Evolutionary conservation across 2,329 filamentous ascomycete genomes (phyloP), one percentile per base, ranked within the genome.

Genomic region (Pestalotiopsis sp.): DNA sequence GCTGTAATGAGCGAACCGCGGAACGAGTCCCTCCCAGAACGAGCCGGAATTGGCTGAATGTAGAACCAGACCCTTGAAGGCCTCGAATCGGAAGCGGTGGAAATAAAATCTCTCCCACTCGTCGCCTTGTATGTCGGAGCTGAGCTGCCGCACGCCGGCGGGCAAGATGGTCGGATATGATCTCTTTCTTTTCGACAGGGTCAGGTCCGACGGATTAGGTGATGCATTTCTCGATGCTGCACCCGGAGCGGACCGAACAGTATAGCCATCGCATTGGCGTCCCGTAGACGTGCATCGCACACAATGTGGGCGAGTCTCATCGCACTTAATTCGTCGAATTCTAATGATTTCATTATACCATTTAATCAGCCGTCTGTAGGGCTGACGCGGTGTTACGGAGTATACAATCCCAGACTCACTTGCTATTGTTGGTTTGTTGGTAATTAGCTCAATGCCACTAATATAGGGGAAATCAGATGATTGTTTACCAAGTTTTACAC

Each of bases 401-500:
- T 23, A 65, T 65, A 52, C n/a, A 20, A 39, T 20, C 25, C 7
- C 7, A 36, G 31, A 61, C 61, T 63, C 38, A 63, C 61, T 63
- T 63, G 61, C 61, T 63, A 1, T 63, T 78, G 75, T 76, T 76
- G 49, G 56, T 39, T 3, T 68, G 71, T 39, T 67, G 68, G 63
- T 65, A 27, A 13, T 59, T 36, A 59, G 27, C 66, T 63, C 23
- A 64, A 57, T 57, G 57, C 67, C 41, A 57, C 68, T 45, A 27
- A 41, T 20, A 56, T 39, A 61, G 36, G 17, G 45, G 59, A 14
- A 9, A 36, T 49, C n/a, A 20, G 20, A 17, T 36, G 57, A 20
- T 39, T 52, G 64, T 80, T 72, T 69, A 82, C 81, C 80, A 82
- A 57, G 80, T 82, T 20, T 81, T 78, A 71, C 80, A 82, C 14